Conservation (phyloP, 768 basidiomycete species). For the Tylopilus sp. region DNA sequence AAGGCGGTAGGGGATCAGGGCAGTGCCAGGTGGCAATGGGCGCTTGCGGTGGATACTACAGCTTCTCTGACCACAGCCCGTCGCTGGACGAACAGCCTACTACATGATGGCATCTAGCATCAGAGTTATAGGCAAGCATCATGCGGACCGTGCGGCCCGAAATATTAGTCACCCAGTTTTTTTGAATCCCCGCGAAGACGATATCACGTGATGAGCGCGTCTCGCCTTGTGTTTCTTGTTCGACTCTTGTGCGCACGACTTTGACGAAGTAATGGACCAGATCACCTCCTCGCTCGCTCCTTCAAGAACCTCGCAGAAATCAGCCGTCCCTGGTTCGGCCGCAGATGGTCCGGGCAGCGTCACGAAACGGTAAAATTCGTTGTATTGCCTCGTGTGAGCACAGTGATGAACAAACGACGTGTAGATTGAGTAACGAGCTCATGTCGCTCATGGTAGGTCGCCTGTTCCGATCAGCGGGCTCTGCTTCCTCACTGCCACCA, state of each 20-base stretch:
- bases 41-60: no score
- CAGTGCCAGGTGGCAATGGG: not conserved
- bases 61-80: not conserved
- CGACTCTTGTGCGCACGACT: not conserved
- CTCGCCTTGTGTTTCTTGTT: slow-evolving; percentile 9
- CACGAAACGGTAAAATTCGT: slow-evolving; percentile 67
- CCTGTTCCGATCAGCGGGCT: not conserved
- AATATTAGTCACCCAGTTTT: not conserved
- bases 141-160: not conserved
- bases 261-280: slow-evolving; percentile 60
- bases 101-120: not conserved
- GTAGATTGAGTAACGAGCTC: slow-evolving; percentile 74
- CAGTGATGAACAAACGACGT: slow-evolving; percentile 3
- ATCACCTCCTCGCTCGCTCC: slow-evolving; percentile 61
- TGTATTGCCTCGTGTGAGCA: not conserved
- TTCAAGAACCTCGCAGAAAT: slow-evolving; percentile 55
- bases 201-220: slow-evolving; percentile 33
- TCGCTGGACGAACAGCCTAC: not conserved
- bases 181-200: not conserved
- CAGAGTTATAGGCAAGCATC: no score
- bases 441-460: slow-evolving; percentile 83
- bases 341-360: slow-evolving; percentile 71
- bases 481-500: slow-evolving; percentile 5
- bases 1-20: not conserved
- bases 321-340: slow-evolving; percentile 47